Base-by-base conservation (phyloP, 148 eudicot species). In the Nepenthes gracilis region DNA sequence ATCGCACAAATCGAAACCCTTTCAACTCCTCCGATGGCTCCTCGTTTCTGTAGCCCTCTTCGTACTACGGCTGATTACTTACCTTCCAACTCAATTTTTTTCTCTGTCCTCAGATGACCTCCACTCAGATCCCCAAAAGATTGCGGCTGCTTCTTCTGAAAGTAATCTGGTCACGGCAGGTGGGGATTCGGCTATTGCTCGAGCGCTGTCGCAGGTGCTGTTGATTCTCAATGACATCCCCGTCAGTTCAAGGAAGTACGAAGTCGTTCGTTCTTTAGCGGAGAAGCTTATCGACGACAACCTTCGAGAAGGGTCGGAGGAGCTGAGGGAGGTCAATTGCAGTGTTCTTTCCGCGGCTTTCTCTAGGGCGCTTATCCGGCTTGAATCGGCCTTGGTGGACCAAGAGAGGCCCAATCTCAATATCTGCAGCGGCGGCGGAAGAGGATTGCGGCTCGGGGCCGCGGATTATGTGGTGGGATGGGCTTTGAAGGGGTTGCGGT, bases 171-270 rank as follows among this genome's bases (percentile, higher is more conserved):
- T 12, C 36, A 51, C 6, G 51, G 50, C 35, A 32, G 55, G 14
- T 9, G 53, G 62, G 5, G 77, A 52, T 43, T 72, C 87, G 9
- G 82, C 85, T 33, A 77, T 89, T 23, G 73, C 76, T 5, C 72
- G 96, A 35, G 87, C 93, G 23, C 81, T 89, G 15, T n/a, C 72
- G 9, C 96, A 85, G 67, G 55, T 89, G 48, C 64, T 89, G 12
- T 65, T 68, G 33, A 68, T 83, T 0, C 58, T 85, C 43, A 79
- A 66, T 36, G 78, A 72, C 36, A 68, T 89, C 12, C 87, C 96
- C 0, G 92, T 86, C 0, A 80, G 83, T 47, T 89, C 96, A 1
- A 64, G 96, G 2, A 89, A 89, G 61, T 89, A 83, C 59, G 89
- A 83, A 36, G 69, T 81, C 36, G 90, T 89, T 0, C 71, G 87